Base-by-base conservation (phyloP, 2,329 filamentous ascomycete species). In the Aspergillus hortae region DNA sequence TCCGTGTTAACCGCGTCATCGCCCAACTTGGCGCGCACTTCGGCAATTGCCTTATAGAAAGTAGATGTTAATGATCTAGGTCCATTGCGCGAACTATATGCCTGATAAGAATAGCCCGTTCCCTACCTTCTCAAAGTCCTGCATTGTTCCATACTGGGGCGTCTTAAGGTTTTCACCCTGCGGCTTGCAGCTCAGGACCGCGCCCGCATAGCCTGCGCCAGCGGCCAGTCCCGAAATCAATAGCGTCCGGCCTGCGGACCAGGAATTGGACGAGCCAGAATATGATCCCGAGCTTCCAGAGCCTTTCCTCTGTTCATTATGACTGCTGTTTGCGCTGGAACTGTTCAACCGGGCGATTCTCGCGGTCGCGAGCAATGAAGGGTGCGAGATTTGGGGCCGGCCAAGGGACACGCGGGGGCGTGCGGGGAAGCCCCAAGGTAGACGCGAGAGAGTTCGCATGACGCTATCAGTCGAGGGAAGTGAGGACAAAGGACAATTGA, bases 1-100 rank as follows among this genome's bases (percentile, higher is more conserved):
- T 89, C 85, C 11, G 81, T 83, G 60, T 77, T 85, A 45, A 89
- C 80, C 1, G 77, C 68, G 48, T 86, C 83, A 36, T 83, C 74
- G 19, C 84, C 83, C 4, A 87, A 67, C 10, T 70, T 60, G 0
- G 60, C 55, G 48, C 76, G 74, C 14, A 87, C 70, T 61, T 86
- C 82, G 0, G 67, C 62, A 54, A 85, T 81, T 5, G 82, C 82
- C 78, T 83, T 30, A 23, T 6, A 51, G 21, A 56, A n/a, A 56
- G 36, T 14, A 46, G 44, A 44, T 19, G 50, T 44, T 40, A 23
- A 33, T 44, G 44, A 51, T 33, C 14, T 14, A 14, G 30, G 6
- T 17, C 9, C 6, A 41, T 41, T 11, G 6, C 25, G 11, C 21
- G 6, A n/a, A n/a, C 6, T 6, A 30, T 11, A 30, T 42, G 19